Evolutionary conservation across 345 rosid genomes (phyloP).

Genomic region (Eucalyptus marginata): DNA sequence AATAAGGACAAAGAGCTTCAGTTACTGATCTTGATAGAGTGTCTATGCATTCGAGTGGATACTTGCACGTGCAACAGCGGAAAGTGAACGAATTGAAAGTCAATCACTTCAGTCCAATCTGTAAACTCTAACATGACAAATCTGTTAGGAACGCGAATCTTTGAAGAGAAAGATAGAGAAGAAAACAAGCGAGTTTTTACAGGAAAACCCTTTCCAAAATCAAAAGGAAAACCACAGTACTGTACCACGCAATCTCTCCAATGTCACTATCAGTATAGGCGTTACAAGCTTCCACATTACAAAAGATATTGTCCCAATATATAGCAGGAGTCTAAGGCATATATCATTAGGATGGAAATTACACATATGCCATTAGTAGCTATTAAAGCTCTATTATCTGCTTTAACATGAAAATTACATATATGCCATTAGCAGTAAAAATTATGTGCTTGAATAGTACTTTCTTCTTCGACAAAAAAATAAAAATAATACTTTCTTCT

Average conservation of each 20-base stretch:
- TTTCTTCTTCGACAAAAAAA: fast-evolving
- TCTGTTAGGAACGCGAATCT: too few species aligned
- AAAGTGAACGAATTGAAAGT: neutral
- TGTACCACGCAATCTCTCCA: fast-evolving
- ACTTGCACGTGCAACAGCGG: fast-evolving
- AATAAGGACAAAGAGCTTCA: neutral
- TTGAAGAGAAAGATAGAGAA: too few species aligned
- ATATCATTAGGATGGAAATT: too few species aligned
- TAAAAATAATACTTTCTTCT: too few species aligned
- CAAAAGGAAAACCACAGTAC: too few species aligned
- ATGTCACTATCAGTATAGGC: fast-evolving
- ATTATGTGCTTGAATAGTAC: too few species aligned
- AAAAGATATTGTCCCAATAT: too few species aligned
- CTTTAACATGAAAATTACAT: too few species aligned
- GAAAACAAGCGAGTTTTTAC: too few species aligned
- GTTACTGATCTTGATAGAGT: neutral
- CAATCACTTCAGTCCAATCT: neutral
- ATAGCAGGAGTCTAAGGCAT: fast-evolving
- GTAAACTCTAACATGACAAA: neutral
- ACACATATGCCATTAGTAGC: fast-evolving
- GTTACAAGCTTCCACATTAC: too few species aligned
- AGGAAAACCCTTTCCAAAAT: too few species aligned
- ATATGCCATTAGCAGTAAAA: too few species aligned
- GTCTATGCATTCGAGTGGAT: neutral
- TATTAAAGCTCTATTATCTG: fast-evolving